Percentiles rank a stretch among this genome's conserved stretches.
Evolutionary conservation across 1,284 basidiomycete species (phyloP).

Genomic region (Pseudozyma sp.): DNA sequence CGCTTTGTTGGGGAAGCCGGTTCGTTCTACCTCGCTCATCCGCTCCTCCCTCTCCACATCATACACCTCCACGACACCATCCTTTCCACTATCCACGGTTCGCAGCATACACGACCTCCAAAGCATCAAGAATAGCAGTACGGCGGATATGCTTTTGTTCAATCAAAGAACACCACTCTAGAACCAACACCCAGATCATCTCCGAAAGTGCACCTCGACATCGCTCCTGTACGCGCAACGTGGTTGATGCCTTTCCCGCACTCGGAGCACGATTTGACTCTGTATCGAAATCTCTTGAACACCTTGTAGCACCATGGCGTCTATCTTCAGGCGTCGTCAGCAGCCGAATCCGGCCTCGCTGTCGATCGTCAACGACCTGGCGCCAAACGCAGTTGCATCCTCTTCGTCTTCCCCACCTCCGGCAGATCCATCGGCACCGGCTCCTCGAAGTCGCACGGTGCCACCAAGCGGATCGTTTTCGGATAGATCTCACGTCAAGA

Average conservation of each 20-base stretch:
- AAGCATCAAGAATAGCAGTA: too few species aligned
- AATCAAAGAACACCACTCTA: too few species aligned
- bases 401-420: slow-evolving; percentile 9
- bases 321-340: slow-evolving; percentile 45
- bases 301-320: slow-evolving; percentile 16
- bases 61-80: too few species aligned
- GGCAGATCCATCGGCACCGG: background rate
- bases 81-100: background rate
- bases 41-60: background rate
- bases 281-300: too few species aligned
- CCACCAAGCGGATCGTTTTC: slow-evolving; percentile 3
- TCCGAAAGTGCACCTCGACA: too few species aligned
- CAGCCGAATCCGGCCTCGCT: slow-evolving; percentile 40
- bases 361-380: slow-evolving; percentile 8
- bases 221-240: too few species aligned
- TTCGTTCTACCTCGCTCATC: background rate
- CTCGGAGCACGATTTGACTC: too few species aligned
- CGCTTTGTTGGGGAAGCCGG: slow-evolving; percentile 15
- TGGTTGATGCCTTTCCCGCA: too few species aligned
- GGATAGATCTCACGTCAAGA: slow-evolving; percentile 12
- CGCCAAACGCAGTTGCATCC: slow-evolving; percentile 9
- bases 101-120: background rate
- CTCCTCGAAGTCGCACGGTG: background rate
- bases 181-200: too few species aligned
- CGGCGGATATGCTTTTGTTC: too few species aligned